Conservation (phyloP, 2,329 filamentous ascomycete genomes). For the Oidium heveae region DNA sequence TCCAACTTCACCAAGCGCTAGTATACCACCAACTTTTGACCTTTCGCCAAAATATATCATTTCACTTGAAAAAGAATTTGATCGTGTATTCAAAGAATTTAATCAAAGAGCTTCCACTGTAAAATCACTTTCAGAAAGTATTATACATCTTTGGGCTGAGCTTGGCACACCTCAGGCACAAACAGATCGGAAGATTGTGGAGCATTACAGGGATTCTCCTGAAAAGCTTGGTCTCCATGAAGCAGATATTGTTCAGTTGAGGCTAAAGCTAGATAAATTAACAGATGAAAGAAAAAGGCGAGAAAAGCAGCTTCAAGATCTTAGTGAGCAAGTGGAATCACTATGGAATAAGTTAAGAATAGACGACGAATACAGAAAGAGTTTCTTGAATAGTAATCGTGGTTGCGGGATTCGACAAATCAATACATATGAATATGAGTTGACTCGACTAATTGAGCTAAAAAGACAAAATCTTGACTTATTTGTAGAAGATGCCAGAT, state of each 20-base stretch:
- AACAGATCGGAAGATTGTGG: constrained; percentile 66
- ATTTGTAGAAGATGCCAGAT: constrained; percentile 84
- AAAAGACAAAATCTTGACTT: constrained; percentile 88
- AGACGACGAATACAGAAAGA: constrained; percentile 58
- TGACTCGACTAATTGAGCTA: constrained; percentile 64
- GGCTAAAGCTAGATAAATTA: constrained; percentile 54
- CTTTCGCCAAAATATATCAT: constrained; percentile 77
- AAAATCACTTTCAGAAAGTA: constrained; percentile 50
- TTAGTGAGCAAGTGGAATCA: constrained; percentile 52
- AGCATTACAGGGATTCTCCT: constrained; percentile 70
- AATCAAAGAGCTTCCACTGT: constrained; percentile 57
- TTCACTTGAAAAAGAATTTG: constrained; percentile 72
- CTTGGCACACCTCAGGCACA: constrained; percentile 84
- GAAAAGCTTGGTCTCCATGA: constrained; percentile 86
- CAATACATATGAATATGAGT: constrained; percentile 87
- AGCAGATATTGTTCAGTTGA: constrained; percentile 54
- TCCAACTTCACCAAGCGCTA: constrained; percentile 51
- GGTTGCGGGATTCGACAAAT: constrained; percentile 79
- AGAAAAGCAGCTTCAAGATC: constrained; percentile 48
- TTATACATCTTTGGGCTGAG: constrained; percentile 88
- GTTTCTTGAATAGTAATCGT: constrained; percentile 65
- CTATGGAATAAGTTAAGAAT: constrained; percentile 77
- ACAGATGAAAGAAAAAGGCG: constrained; percentile 69
- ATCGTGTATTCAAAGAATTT: constrained; percentile 90
- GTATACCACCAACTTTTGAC: constrained; percentile 63